Evolutionary conservation across 768 basidiomycete species (phyloP).

Genomic region (Leccinum olivaceopallidum): DNA sequence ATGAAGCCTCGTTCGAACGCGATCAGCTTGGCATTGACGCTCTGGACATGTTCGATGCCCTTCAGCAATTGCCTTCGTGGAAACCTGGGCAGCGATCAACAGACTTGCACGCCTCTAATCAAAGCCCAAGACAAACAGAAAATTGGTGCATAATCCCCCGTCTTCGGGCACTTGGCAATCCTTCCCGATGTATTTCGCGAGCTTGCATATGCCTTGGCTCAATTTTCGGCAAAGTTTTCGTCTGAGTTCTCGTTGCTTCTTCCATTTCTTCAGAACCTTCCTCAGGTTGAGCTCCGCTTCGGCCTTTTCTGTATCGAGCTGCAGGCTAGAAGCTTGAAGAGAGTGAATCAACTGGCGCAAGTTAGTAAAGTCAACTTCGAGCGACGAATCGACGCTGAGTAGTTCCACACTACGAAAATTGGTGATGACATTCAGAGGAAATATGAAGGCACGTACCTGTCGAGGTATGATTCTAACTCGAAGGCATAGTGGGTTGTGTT

Average conservation of each 20-base stretch:
- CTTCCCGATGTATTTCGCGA: too few relatives aligned
- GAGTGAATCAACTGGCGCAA: constrained; percentile 47
- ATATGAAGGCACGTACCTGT: constrained; percentile 41
- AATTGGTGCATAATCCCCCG: background rate
- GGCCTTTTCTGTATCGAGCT: constrained; percentile 59
- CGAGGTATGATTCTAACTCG: constrained; percentile 62
- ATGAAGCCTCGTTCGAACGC: constrained; percentile 53
- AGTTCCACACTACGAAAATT: constrained; percentile 30
- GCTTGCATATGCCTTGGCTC: constrained; percentile 34
- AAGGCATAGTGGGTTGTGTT: constrained; percentile 77
- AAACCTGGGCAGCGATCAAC: background rate
- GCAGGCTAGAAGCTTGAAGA: constrained; percentile 51
- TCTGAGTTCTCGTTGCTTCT: constrained; percentile 36
- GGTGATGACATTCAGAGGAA: background rate
- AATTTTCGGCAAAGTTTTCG: constrained; percentile 6
- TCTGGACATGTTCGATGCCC: background rate
- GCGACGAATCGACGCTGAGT: constrained; percentile 21
- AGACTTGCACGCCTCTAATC: background rate
- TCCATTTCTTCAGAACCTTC: too few relatives aligned
- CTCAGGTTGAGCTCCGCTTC: constrained; percentile 41
- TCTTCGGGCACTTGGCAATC: background rate
- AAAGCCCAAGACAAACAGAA: background rate
- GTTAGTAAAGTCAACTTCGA: constrained; percentile 41
- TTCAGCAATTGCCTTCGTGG: background rate
- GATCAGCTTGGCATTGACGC: constrained; percentile 63